A percentile compares a stretch with the other conserved stretches of the same genome.
These are phyloP conservation scores for Ananas comosus DNA, from an alignment of 176 grass and related monocot genomes.

Conservation along the genomic window DNA sequence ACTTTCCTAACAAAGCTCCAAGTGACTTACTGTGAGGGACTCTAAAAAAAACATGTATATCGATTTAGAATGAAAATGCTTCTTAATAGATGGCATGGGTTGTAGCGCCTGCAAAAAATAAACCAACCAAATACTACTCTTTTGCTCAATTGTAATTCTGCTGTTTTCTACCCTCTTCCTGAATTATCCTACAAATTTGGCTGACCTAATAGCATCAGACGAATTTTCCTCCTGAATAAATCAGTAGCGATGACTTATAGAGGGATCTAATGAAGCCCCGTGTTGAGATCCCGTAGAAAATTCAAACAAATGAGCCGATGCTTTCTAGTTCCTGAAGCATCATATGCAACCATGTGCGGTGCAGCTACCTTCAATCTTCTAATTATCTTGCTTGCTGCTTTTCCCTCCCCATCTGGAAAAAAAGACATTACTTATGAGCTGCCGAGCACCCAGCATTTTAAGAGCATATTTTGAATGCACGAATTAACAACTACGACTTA, in stretches of 20 bases:
- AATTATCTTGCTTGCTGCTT: too few species aligned
- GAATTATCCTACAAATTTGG: neutral
- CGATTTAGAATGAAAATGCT: too few species aligned
- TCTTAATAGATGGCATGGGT: too few species aligned
- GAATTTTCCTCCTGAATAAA: conserved; percentile 5
- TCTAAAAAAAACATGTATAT: neutral
- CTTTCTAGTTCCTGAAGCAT: neutral
- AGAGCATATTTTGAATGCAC: conserved; percentile 8
- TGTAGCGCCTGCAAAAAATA: neutral
- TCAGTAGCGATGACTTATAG: conserved; percentile 8
- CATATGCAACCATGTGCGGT: neutral
- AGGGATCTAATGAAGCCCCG: neutral
- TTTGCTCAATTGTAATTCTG: conserved; percentile 7
- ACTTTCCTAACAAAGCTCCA: neutral
- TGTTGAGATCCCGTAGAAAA: too few species aligned
- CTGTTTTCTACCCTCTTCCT: neutral
- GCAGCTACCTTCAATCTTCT: too few species aligned
- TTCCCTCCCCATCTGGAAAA: too few species aligned
- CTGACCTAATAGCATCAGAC: neutral
- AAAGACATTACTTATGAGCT: conserved; percentile 10
- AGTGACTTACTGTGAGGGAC: neutral
- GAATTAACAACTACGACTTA: neutral
- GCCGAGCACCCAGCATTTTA: conserved; percentile 1
- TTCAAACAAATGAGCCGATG: too few species aligned
- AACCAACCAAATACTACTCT: neutral